Base-by-base conservation (phyloP, 441 rosid species). In the Populus tomentosa region DNA sequence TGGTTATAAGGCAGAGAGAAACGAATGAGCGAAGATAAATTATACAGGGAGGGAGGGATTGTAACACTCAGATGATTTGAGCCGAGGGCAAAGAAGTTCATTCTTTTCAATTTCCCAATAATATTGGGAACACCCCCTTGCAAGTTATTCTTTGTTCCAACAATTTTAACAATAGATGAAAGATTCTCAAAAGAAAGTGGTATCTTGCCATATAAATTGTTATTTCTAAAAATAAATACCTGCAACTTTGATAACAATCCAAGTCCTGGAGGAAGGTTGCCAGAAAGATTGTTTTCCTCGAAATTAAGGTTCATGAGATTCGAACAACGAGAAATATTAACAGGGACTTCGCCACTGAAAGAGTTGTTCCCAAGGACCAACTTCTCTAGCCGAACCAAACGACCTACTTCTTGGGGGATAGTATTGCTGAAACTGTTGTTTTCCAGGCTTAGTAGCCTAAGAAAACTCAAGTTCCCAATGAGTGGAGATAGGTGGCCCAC, bases 401-500 rank as follows among this genome's bases (percentile, higher is more conserved):
- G 42, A 24, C 77, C 77, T 40, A 69, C 1, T 40, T 79, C 70
- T 21, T 61, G 38, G 5, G 77, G 74, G 21, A 79, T 24, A 16
- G 46, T 16, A 13, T 73, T 70, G 5, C 10, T 24, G 18, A 79
- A 73, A 26, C 28, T 62, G 23, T 79, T 79, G 64, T 69, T 69
- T n/a, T 50, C 61, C n/a, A 79, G 74, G 42, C 50, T 74, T 67
- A 74, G 18, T n/a, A 42, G 11, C 63, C 70, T 73, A 7, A 63
- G 46, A 24, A 73, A 73, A 50, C 69, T 73, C 63, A 56, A 20
- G 23, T 56, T 56, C 10, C 79, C 83, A 0, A 75, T 67, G 11
- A 20, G 56, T 5, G 83, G 83, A 0, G 79, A 74, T 2, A 83
- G 35, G 5, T 71, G 10, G 13, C 84, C 82, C 9, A 63, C 3